phyloP scores from a whole-genome alignment of 495 filamentous ascomycete species.

The Xylaria flabelliformis region DNA sequence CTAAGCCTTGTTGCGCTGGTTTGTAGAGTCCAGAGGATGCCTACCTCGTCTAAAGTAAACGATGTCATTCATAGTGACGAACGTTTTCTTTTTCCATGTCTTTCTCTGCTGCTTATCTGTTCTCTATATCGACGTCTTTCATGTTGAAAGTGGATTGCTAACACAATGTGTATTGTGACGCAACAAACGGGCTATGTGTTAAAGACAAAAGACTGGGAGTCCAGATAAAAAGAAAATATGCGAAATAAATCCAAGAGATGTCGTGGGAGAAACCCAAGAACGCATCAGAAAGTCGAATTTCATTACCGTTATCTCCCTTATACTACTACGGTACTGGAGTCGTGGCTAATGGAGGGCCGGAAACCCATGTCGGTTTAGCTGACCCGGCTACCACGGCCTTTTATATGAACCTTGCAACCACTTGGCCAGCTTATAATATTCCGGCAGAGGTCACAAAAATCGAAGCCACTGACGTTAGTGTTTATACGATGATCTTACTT shows the following conservation, averaged over 20 bases:
- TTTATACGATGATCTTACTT: background rate
- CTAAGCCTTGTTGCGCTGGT: slow-evolving; percentile 5
- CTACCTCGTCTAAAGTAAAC: background rate
- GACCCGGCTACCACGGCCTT: background rate
- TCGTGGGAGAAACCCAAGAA: background rate
- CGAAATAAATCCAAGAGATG: background rate
- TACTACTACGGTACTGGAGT: background rate
- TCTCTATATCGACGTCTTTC: background rate
- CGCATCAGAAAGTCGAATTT: background rate
- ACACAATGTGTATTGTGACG: background rate
- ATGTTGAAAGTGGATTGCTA: background rate
- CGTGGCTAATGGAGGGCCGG: background rate
- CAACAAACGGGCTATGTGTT: background rate
- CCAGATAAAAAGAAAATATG: background rate
- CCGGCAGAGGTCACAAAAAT: background rate
- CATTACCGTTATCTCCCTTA: background rate
- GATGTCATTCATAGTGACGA: background rate
- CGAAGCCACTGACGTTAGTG: background rate
- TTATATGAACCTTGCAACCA: background rate
- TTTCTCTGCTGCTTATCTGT: background rate
- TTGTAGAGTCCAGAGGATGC: background rate
- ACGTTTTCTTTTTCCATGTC: background rate
- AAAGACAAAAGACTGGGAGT: background rate
- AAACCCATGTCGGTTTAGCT: background rate
- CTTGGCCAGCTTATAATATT: background rate